Evolutionary conservation across 331 rosid genomes (phyloP).

Genomic region (Pyrus hybrid): DNA sequence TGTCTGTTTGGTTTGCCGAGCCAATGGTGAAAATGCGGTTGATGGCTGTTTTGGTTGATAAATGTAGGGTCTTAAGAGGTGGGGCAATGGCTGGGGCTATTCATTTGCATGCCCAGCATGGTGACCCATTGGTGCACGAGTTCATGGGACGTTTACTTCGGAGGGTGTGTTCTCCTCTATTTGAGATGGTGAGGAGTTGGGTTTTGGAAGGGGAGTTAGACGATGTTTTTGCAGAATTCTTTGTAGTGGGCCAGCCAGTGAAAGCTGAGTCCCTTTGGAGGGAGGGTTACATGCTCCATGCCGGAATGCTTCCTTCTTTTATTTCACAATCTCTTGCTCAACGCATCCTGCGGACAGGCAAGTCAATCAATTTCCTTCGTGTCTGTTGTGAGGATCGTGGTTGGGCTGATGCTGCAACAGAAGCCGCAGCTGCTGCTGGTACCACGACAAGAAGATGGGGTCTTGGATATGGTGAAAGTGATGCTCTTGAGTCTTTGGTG

Average conservation of each 20-base stretch:
- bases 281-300: slow-evolving; percentile 83
- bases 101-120: slow-evolving; percentile 91
- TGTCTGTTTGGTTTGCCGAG: slow-evolving; percentile 88
- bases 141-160: slow-evolving; percentile 70
- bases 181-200: slow-evolving; percentile 94
- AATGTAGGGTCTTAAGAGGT: slow-evolving; percentile 76
- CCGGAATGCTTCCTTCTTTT: slow-evolving; percentile 90
- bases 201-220: slow-evolving; percentile 95
- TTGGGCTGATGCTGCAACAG: slow-evolving; percentile 84
- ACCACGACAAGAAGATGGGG: slow-evolving; percentile 74
- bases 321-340: slow-evolving; percentile 90
- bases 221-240: slow-evolving; percentile 82
- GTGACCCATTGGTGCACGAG: slow-evolving; percentile 87
- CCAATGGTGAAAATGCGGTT: slow-evolving; percentile 88
- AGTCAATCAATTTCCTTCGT: slow-evolving; percentile 89
- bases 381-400: slow-evolving; percentile 95
- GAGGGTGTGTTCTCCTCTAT: slow-evolving; percentile 86
- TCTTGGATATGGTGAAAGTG: slow-evolving; percentile 87
- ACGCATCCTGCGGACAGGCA: slow-evolving; percentile 92
- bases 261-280: slow-evolving; percentile 99
- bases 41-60: slow-evolving; percentile 94
- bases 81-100: slow-evolving; percentile 96
- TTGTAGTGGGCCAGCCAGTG: slow-evolving; percentile 82
- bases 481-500: slow-evolving; percentile 86
- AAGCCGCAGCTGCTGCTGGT: slow-evolving; percentile 73